A percentile compares a stretch with the other conserved stretches of the same genome.
phyloP scores from a whole-genome alignment of 2,329 filamentous ascomycete species.

The Tolypocladium album region DNA sequence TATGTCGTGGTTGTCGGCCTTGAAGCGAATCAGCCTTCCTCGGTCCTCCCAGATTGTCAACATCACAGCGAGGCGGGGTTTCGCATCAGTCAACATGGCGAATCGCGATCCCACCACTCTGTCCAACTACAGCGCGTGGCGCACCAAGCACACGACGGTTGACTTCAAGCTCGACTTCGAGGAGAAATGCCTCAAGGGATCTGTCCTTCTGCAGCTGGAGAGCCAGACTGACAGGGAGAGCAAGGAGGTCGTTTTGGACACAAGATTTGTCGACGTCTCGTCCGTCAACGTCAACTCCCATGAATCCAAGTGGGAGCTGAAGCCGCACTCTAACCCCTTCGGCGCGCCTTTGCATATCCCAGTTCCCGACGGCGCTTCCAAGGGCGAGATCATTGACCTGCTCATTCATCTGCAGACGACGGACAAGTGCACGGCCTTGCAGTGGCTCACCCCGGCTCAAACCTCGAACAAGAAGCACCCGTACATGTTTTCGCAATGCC shows the following conservation, averaged over 20 bases:
- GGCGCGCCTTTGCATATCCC: conserved; percentile 59
- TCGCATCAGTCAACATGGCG: conserved; percentile 20
- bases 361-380: conserved; percentile 42
- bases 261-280: conserved; percentile 68
- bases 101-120: conserved; percentile 77
- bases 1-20: conserved; percentile 10
- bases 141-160: conserved; percentile 72
- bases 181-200: conserved; percentile 64
- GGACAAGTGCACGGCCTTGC: conserved; percentile 77
- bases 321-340: conserved; percentile 61
- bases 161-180: conserved; percentile 79
- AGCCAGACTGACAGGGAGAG: conserved; percentile 64
- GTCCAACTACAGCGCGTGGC: conserved; percentile 84
- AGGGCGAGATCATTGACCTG: conserved; percentile 41
- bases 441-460: conserved; percentile 90
- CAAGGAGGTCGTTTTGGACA: conserved; percentile 75
- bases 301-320: conserved; percentile 56
- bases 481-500: conserved; percentile 97
- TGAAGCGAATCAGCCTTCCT: conserved; percentile 7
- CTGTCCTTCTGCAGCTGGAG: conserved; percentile 65
- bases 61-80: conserved; percentile 3
- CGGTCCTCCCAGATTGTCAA: background rate
- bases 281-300: conserved; percentile 59
- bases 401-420: conserved; percentile 72
- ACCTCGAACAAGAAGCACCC: conserved; percentile 93